Conservation (phyloP, 345 rosid species). For the Erucastrum elatum region DNA sequence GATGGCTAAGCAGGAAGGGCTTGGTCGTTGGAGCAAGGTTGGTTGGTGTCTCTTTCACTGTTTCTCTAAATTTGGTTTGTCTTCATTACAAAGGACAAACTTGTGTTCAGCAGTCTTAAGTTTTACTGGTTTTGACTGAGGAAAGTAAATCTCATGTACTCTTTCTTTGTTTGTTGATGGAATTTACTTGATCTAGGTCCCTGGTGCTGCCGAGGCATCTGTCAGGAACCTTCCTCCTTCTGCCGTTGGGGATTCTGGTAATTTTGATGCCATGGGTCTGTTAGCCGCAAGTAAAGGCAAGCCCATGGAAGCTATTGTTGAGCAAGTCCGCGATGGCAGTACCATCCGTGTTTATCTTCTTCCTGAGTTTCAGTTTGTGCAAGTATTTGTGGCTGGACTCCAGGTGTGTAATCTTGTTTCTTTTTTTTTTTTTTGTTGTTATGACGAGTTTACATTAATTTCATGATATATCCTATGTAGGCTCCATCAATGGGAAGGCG, state of each 20-base stretch:
- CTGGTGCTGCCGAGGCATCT: slow-evolving; percentile 82
- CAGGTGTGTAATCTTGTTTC: slow-evolving; percentile 53
- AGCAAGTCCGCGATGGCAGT: slow-evolving; percentile 97
- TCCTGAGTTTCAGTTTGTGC: slow-evolving; percentile 95
- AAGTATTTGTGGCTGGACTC: slow-evolving; percentile 94
- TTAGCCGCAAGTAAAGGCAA: slow-evolving; percentile 78
- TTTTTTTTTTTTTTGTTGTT: slow-evolving; percentile 25
- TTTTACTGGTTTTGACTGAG: neutral
- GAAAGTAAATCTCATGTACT: slow-evolving; percentile 26
- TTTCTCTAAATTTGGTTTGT: slow-evolving; percentile 1
- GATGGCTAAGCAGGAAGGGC: slow-evolving; percentile 75
- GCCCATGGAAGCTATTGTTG: slow-evolving; percentile 86
- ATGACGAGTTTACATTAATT: slow-evolving; percentile 27
- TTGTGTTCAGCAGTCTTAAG: neutral
- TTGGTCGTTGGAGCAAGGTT: slow-evolving; percentile 93
- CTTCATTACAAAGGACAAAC: neutral
- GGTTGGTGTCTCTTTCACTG: slow-evolving; percentile 45
- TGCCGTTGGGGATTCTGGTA: slow-evolving; percentile 81
- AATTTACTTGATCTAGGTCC: slow-evolving; percentile 46
- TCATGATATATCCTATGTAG: slow-evolving; percentile 41
- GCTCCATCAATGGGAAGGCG: slow-evolving; percentile 89
- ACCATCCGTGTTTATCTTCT: slow-evolving; percentile 87
- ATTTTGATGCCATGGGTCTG: slow-evolving; percentile 81
- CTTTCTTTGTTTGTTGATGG: slow-evolving; percentile 11
- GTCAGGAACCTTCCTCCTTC: slow-evolving; percentile 89